phyloP scores from a whole-genome alignment of 306 rosid genomes.

The Begonia loranthoides region DNA sequence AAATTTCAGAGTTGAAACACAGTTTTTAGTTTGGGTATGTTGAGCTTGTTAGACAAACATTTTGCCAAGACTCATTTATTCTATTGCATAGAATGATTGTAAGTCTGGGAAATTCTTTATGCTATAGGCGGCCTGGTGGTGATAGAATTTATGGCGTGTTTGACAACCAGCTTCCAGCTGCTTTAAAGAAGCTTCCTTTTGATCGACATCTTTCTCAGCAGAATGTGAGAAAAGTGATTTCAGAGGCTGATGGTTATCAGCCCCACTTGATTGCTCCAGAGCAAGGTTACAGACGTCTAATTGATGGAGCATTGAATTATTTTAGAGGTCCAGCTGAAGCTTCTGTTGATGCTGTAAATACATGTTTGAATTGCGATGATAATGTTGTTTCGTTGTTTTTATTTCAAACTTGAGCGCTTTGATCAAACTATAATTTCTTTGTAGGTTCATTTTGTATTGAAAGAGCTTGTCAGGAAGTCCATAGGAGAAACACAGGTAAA shows the following conservation, averaged over 20 bases:
- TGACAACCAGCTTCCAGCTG: slow-evolving; percentile 99
- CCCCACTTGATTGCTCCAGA: slow-evolving; percentile 99
- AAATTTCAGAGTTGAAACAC: too few relatives aligned
- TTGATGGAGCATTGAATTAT: slow-evolving; percentile 71
- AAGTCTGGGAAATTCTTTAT: too few relatives aligned
- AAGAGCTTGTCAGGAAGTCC: slow-evolving; percentile 97
- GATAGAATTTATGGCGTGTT: slow-evolving; percentile 89
- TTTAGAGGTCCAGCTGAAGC: slow-evolving; percentile 98
- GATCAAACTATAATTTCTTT: slow-evolving; percentile 11
- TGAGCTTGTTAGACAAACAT: too few relatives aligned
- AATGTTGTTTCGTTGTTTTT: not conserved
- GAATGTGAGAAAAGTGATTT: slow-evolving; percentile 86
- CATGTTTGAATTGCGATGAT: slow-evolving; percentile 4
- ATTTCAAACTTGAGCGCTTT: slow-evolving; percentile 3
- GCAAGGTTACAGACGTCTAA: slow-evolving; percentile 93
- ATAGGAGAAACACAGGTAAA: slow-evolving; percentile 84
- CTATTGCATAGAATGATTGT: too few relatives aligned
- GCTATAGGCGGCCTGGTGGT: slow-evolving; percentile 81
- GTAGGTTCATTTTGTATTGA: slow-evolving; percentile 87
- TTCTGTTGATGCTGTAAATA: slow-evolving; percentile 91
- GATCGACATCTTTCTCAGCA: slow-evolving; percentile 91
- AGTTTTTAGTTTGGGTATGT: too few relatives aligned
- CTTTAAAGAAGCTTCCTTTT: slow-evolving; percentile 91
- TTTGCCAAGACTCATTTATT: too few relatives aligned
- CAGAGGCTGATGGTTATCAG: slow-evolving; percentile 98